These are phyloP conservation scores for Saprolegnia diclina DNA, from an alignment of 352 stramenopile genomes.

Conservation along the genomic window DNA sequence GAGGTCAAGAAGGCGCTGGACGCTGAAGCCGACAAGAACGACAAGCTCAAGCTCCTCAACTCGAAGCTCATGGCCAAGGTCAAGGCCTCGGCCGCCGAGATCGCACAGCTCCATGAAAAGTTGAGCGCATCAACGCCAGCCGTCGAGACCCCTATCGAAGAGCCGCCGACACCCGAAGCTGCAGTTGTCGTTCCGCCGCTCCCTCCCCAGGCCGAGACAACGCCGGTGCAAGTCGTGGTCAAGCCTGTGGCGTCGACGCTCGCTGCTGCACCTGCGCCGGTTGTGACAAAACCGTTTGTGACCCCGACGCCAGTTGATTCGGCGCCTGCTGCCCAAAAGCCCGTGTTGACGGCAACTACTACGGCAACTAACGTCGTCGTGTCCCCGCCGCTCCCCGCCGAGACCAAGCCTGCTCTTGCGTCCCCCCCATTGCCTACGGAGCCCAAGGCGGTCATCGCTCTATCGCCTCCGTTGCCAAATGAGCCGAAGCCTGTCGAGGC, in stretches of 20 bases:
- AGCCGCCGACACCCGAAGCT: too few species aligned
- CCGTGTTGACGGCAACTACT: background rate
- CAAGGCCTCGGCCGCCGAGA: conserved; percentile 23
- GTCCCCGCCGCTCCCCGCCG: background rate
- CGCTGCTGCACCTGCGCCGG: too few species aligned
- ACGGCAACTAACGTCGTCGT: background rate
- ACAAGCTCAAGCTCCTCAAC: conserved; percentile 72
- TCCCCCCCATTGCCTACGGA: conserved; percentile 16
- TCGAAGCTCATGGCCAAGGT: conserved; percentile 33
- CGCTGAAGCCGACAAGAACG: conserved; percentile 55
- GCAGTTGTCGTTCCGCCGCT: too few species aligned
- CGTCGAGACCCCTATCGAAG: too few species aligned
- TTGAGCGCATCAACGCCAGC: background rate
- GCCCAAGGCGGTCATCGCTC: conserved; percentile 3
- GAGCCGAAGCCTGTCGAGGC: background rate
- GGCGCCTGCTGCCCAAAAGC: too few species aligned
- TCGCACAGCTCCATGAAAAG: background rate
- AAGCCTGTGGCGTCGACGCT: too few species aligned
- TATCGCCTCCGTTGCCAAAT: conserved; percentile 21
- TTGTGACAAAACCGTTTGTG: too few species aligned
- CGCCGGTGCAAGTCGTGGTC: too few species aligned
- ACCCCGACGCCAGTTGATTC: too few species aligned
- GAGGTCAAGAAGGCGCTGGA: conserved; percentile 54
- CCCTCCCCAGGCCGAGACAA: too few species aligned
- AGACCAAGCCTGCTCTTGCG: conserved; percentile 28